These are phyloP conservation scores for Metschnikowia rubicola DNA, from an alignment of 805 yeast genomes.

Conservation along the genomic window DNA sequence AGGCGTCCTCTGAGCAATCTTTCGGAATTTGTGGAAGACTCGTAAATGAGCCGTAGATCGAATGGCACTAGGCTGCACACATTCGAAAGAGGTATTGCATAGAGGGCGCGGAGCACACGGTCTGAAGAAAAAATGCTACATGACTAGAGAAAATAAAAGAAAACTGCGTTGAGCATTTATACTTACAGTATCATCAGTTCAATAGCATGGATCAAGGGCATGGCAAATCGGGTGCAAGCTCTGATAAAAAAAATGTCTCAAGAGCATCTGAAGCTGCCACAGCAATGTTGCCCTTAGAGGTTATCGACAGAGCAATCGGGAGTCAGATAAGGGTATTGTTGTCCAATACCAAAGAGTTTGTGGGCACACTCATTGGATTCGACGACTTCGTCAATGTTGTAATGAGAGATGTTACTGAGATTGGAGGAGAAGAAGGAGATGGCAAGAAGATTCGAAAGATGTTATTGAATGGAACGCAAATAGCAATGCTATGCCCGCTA, in stretches of 20 bases:
- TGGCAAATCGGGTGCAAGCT: background rate
- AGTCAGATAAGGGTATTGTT: slow-evolving; percentile 72
- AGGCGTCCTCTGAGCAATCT: no score
- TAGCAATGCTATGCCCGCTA: slow-evolving; percentile 53
- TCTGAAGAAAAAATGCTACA: no score
- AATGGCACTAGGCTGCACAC: no score
- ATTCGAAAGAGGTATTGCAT: no score
- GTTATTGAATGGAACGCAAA: slow-evolving; percentile 67
- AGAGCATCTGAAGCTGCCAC: background rate
- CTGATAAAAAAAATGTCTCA: background rate
- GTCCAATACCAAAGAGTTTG: slow-evolving; percentile 64
- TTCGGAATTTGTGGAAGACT: no score
- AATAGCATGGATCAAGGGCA: no score
- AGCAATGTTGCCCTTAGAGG: slow-evolving; percentile 66
- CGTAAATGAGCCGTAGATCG: no score
- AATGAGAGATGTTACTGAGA: slow-evolving; percentile 73
- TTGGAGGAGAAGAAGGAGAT: slow-evolving; percentile 41
- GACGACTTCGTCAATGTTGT: slow-evolving; percentile 95
- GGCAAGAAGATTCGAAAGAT: slow-evolving; percentile 51
- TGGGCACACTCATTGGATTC: slow-evolving; percentile 87
- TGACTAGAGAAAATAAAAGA: no score
- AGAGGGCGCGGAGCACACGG: no score
- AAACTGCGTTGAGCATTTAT: no score
- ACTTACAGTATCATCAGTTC: no score
- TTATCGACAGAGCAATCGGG: slow-evolving; percentile 85